A percentile compares a stretch with the other conserved stretches of the same genome.
phyloP scores from a whole-genome alignment of 139 green algal species.

The Limnomonas spitsbergensis region DNA sequence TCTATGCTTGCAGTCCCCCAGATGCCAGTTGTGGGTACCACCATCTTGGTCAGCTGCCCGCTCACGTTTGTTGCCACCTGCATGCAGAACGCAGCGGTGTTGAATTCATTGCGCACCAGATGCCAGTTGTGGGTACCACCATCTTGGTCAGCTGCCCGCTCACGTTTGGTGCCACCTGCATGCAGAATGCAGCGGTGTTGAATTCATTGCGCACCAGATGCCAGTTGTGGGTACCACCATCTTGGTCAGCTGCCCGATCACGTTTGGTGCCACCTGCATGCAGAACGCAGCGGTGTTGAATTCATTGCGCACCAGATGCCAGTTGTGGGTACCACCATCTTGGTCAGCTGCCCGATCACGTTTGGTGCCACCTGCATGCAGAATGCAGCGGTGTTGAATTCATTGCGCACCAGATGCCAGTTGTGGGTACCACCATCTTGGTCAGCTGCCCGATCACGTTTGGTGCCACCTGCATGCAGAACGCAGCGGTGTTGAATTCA shows the following conservation, averaged over 20 bases:
- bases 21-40: conserved; percentile 11
- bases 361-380: conserved; percentile 4
- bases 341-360: background rate
- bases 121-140: conserved; percentile 10
- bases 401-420: conserved; percentile 15
- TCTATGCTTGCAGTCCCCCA: conserved; percentile 21
- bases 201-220: no score
- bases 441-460: background rate
- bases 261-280: conserved; percentile 1
- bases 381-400: no score
- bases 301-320: conserved; percentile 21
- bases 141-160: background rate
- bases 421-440: background rate
- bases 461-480: background rate
- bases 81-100: no score
- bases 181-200: no score
- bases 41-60: background rate
- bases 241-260: background rate
- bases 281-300: no score
- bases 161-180: conserved; percentile 4
- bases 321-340: conserved; percentile 8
- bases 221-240: conserved; percentile 13
- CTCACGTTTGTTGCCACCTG: conserved; percentile 1
- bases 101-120: no score
- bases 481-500: no score